A percentile compares a stretch with the other conserved stretches of the same genome.
Conservation (phyloP, 257 asterid genomes). For the Gentiana macrophylla region DNA sequence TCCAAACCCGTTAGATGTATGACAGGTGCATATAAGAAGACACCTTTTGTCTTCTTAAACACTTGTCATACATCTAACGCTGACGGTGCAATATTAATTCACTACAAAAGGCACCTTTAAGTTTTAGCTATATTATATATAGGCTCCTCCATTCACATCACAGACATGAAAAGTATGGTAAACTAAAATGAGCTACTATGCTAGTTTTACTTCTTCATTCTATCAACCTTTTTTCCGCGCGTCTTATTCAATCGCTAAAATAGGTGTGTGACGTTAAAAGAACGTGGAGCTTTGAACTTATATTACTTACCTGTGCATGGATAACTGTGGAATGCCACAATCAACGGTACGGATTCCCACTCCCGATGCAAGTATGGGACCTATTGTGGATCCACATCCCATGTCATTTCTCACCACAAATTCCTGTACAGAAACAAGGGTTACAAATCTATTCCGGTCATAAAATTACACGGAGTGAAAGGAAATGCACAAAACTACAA, state of each 20-base stretch:
- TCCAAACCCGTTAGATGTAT: no score
- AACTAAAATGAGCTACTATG: background rate
- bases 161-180: no score
- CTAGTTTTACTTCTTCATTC: conserved; percentile 1
- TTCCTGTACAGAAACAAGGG: conserved; percentile 37
- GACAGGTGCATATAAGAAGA: no score
- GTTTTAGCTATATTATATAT: no score
- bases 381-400: conserved; percentile 99
- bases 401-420: conserved; percentile 89
- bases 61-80: no score
- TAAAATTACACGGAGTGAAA: background rate
- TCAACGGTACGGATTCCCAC: conserved; percentile 96
- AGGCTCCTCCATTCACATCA: no score
- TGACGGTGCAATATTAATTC: no score
- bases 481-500: background rate
- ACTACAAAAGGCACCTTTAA: no score
- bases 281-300: background rate
- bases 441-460: background rate
- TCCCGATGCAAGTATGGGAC: conserved; percentile 96
- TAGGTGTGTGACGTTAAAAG: no score
- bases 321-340: conserved; percentile 97
- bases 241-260: background rate
- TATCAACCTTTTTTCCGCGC: background rate
- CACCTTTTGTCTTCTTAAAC: no score
- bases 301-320: conserved; percentile 80